phyloP scores from a whole-genome alignment of 257 asterid genomes.

The Solanum lignicaule region DNA sequence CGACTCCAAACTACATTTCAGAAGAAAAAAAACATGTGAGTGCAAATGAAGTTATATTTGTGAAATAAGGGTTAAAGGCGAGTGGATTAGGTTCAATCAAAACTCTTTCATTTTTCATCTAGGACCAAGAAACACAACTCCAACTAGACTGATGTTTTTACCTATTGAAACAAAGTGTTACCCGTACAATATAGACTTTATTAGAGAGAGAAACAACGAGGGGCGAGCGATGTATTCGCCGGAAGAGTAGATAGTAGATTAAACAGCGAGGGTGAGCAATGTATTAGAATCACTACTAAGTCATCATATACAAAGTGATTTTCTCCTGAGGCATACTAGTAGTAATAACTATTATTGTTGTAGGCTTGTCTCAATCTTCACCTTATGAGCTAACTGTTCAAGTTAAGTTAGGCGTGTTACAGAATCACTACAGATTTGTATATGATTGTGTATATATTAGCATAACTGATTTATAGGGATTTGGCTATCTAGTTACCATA shows the following conservation, averaged over 20 bases:
- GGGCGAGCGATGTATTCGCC: background rate
- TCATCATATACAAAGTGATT: background rate
- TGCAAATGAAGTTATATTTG: background rate
- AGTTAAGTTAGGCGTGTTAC: background rate
- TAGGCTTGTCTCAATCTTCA: background rate
- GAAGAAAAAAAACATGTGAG: background rate
- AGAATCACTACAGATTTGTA: background rate
- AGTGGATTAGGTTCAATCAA: background rate
- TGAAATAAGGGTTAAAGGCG: background rate
- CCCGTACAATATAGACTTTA: background rate
- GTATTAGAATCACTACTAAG: background rate
- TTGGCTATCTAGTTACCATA: too few relatives aligned
- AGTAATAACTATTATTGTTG: too few relatives aligned
- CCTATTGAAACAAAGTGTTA: background rate
- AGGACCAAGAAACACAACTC: background rate
- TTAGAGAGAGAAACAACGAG: background rate
- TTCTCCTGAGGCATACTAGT: background rate
- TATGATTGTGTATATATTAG: too few relatives aligned
- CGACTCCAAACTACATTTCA: background rate
- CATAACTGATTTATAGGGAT: too few relatives aligned
- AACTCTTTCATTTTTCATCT: background rate
- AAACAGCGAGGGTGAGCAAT: background rate
- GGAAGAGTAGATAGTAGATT: background rate
- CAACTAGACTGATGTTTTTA: background rate
- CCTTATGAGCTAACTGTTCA: background rate